Evolutionary conservation across 2,329 filamentous ascomycete genomes (phyloP).

Genomic region (Aspergillus sp.): DNA sequence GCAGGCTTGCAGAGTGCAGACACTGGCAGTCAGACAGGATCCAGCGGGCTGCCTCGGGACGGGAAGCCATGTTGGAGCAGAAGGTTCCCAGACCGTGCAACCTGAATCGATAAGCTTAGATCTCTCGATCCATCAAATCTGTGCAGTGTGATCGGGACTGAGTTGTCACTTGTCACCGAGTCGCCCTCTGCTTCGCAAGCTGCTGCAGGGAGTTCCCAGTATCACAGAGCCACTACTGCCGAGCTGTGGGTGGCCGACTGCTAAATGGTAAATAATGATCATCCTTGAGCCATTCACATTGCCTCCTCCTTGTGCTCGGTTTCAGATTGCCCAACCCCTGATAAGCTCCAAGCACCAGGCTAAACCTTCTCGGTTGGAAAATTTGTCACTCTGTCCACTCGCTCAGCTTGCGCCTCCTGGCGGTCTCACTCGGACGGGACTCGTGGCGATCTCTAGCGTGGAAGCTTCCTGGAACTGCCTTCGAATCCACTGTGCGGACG

Average conservation of each 20-base stretch:
- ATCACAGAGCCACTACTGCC: too few relatives aligned
- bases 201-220: too few relatives aligned
- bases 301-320: neutral
- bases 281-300: neutral
- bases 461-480: neutral
- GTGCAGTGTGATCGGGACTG: neutral
- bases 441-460: neutral
- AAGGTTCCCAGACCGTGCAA: neutral
- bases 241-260: neutral
- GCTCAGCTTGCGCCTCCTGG: neutral
- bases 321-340: constrained; percentile 3
- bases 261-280: constrained; percentile 1
- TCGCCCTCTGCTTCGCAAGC: too few relatives aligned
- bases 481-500: too few relatives aligned
- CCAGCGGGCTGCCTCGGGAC: too few relatives aligned
- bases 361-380: neutral
- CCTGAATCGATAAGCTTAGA: neutral
- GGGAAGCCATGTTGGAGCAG: too few relatives aligned
- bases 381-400: neutral
- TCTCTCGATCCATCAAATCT: neutral
- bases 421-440: neutral
- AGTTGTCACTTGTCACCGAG: neutral
- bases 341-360: neutral
- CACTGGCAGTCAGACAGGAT: too few relatives aligned
- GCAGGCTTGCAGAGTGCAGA: too few relatives aligned